phyloP scores from a whole-genome alignment of 116 monocot genomes.

The Posidonia oceanica region DNA sequence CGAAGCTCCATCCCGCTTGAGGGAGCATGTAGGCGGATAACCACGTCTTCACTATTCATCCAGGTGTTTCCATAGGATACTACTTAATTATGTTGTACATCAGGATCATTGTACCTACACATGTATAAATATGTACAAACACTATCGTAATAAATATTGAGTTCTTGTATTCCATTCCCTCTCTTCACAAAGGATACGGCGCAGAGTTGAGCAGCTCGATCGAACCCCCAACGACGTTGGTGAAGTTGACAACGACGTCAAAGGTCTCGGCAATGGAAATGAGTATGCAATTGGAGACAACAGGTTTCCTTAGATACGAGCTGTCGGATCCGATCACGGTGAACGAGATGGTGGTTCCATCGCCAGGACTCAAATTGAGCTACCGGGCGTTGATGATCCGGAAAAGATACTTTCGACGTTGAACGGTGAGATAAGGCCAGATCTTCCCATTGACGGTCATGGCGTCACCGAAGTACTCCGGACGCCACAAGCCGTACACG shows the following conservation, averaged over 20 bases:
- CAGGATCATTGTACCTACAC: too few relatives aligned
- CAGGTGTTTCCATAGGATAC: too few relatives aligned
- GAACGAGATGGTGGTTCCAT: slow-evolving; percentile 10
- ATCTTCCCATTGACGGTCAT: slow-evolving; percentile 17
- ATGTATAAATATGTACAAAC: too few relatives aligned
- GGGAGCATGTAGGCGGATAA: too few relatives aligned
- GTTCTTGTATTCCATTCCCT: not conserved
- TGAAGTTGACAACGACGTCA: slow-evolving; percentile 32
- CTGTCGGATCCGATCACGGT: slow-evolving; percentile 31
- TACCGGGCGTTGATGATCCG: slow-evolving; percentile 42
- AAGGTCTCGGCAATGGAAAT: slow-evolving; percentile 19
- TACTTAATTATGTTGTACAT: too few relatives aligned
- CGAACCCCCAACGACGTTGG: not conserved
- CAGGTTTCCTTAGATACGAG: slow-evolving; percentile 20
- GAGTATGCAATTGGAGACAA: slow-evolving; percentile 3
- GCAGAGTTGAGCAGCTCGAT: slow-evolving; percentile 17
- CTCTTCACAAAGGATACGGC: slow-evolving; percentile 17
- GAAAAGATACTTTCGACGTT: slow-evolving; percentile 33
- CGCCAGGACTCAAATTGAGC: too few relatives aligned
- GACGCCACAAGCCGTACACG: slow-evolving; percentile 35
- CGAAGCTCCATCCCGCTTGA: too few relatives aligned
- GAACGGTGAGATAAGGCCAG: slow-evolving; percentile 13
- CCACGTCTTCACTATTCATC: too few relatives aligned
- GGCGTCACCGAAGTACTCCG: slow-evolving; percentile 27
- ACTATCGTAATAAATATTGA: too few relatives aligned